Evolutionary conservation across 2,329 filamentous ascomycete species (phyloP).

Genomic region (Capronia americana): DNA sequence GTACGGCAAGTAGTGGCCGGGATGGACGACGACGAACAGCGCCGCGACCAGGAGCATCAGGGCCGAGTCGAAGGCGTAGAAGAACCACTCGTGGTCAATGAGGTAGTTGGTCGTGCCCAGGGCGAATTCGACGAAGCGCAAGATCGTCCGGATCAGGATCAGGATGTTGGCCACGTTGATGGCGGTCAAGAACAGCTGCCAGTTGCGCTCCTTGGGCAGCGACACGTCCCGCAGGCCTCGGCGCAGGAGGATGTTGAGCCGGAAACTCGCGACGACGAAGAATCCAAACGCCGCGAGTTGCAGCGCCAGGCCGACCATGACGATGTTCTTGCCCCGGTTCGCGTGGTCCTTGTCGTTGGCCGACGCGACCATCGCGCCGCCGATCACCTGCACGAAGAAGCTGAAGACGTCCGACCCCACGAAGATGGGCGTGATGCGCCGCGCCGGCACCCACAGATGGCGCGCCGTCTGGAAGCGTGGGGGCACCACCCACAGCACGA

Average conservation of each 20-base stretch:
- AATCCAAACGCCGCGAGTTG: slow-evolving; percentile 60
- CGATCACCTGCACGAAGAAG: slow-evolving; percentile 54
- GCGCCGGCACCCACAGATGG: slow-evolving; percentile 49
- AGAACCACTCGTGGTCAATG: slow-evolving; percentile 34
- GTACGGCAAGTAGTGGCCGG: slow-evolving; percentile 33
- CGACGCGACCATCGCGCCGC: slow-evolving; percentile 46
- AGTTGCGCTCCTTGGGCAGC: slow-evolving; percentile 31
- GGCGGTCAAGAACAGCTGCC: slow-evolving; percentile 29
- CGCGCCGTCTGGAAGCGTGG: slow-evolving; percentile 39
- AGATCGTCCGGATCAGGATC: slow-evolving; percentile 31
- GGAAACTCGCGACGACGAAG: slow-evolving; percentile 54
- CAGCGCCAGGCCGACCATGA: slow-evolving; percentile 49
- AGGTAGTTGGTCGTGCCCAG: slow-evolving; percentile 32
- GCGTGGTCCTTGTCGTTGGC: slow-evolving; percentile 40
- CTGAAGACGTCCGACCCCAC: slow-evolving; percentile 53
- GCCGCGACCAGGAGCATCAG: slow-evolving; percentile 31
- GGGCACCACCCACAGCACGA: slow-evolving; percentile 54
- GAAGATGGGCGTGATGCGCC: slow-evolving; percentile 49
- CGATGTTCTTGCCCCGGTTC: slow-evolving; percentile 53
- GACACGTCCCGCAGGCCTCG: slow-evolving; percentile 21
- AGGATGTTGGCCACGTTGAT: slow-evolving; percentile 33
- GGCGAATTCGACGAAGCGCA: slow-evolving; percentile 31
- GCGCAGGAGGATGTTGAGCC: slow-evolving; percentile 42
- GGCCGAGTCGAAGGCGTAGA: slow-evolving; percentile 33
- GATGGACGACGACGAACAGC: slow-evolving; percentile 31